Base-by-base conservation (phyloP, 192 early-diverging fungal species). In the Oehlia diaphana region DNA sequence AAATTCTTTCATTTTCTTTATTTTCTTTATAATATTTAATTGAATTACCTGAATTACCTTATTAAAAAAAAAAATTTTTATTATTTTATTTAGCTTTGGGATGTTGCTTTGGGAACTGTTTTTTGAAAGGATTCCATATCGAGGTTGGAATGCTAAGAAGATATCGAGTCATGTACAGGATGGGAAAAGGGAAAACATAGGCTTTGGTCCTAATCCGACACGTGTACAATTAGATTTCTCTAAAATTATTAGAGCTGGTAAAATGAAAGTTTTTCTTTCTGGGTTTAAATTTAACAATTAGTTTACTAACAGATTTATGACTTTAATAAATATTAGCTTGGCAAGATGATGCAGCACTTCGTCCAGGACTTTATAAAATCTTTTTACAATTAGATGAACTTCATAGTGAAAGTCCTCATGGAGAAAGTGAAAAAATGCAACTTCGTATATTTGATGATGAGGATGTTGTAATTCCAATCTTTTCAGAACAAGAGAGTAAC, bases 171-270 rank as follows among this genome's bases (percentile, higher is more conserved):
- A 76, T 76, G 74, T 76, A n/a, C 42, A 23, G 63, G 74, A 58
- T 23, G 74, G 63, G 10, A 63, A 63, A 37, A 62, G 74, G 37
- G 74, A 76, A 63, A 44, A 23, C 2, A 42, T 76, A 28, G 8
- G 62, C 9, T 53, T 26, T 37, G 74, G 39, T 9, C 58, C 37
- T 0, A 13, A 28, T 76, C 26, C 14, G 10, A 42, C 21, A 50
- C n/a, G n/a, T 6, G 4, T 39, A 21, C 31, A 76, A 63, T n/a
- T 19, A 64, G 28, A 42, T 63, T 65, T 49, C 16, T n/a, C 74
- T 26, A 76, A 76, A 64, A 63, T 76, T 23, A 42, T 76, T 64
- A 33, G 74, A 42, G 74, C 58, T 64, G 74, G 74, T 76, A 42
- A 76, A 28, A 23, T 16, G 31, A 4, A 23, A 13, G 28, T 26